Evolutionary conservation across 805 yeast genomes (phyloP), one percentile per base, ranked within the genome.

Genomic region (Lipomyces spencermartinsiae): DNA sequence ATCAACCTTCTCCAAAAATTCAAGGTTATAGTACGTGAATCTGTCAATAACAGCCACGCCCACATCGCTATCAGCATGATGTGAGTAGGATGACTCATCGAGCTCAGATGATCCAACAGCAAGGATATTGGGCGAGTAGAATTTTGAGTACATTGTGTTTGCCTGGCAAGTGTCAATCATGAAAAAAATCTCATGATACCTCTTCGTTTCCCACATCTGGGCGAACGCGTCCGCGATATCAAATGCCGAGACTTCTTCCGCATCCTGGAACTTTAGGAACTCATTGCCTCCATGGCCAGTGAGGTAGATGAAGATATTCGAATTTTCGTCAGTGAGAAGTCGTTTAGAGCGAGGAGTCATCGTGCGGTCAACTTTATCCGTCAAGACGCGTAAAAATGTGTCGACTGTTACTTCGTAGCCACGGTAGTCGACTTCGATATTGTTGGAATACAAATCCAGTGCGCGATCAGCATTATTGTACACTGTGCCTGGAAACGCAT

Each of bases 121-220:
- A 62, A 95, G 79, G 58, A 95, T 87, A 77, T 95, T 93, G 43
- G 99, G 98, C 9, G 97, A 90, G 77, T 92, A 93, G 76, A 94
- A 88, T 75, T 90, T 86, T 66, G 96, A 89, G 80, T 90, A 95
- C 99, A 95, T 94, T 16, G 99, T 92, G 79, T 94, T 95, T 33
- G 99, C 99, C 82, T 95, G 99, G 77, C 99, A 95, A 0, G 99
- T 95, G 78, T 95, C 99, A 71, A 95, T 90, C 98, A 95, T 95
- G 80, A 95, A 95, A 76, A 95, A 87, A 43, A 95, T 91, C 81
- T 95, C 98, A 74, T 93, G 93, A 81, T 95, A 95, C 65, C 99
- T 84, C 73, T 91, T 90, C 85, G 93, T 93, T 77, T 94, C 97
- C 81, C 92, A 87, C 99, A 95, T 95, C 78, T 95, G 98, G 62